These are phyloP conservation scores for Microcyclospora pomicola DNA, from an alignment of 2,329 filamentous ascomycete species.

Conservation along the genomic window DNA sequence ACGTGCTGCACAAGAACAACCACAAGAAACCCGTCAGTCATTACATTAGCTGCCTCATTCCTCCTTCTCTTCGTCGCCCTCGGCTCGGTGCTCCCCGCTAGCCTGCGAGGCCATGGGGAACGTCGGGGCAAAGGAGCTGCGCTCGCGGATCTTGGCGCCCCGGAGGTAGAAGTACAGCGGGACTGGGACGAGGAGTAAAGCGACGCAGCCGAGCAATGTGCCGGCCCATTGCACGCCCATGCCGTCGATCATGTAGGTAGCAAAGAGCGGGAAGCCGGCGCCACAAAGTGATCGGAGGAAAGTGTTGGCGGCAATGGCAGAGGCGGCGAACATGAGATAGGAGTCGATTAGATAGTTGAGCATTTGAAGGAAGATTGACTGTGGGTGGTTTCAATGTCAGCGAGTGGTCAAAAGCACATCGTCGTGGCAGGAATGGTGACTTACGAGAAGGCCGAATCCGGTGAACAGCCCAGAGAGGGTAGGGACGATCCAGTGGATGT, in stretches of 20 bases:
- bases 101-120: slow-evolving; percentile 6
- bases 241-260: slow-evolving; percentile 25
- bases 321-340: slow-evolving; percentile 40
- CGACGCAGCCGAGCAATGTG: slow-evolving; percentile 32
- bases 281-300: slow-evolving; percentile 39
- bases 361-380: slow-evolving; percentile 40
- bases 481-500: slow-evolving; percentile 26
- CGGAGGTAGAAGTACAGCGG: slow-evolving; percentile 31
- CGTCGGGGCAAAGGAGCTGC: slow-evolving; percentile 7
- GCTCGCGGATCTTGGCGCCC: slow-evolving; percentile 29
- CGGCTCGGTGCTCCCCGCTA: slow-evolving; percentile 1
- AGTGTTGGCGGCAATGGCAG: slow-evolving; percentile 42
- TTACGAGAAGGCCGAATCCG: slow-evolving; percentile 40
- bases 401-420: no score
- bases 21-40: no score
- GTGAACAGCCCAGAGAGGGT: slow-evolving; percentile 37
- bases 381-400: no score
- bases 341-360: slow-evolving; percentile 48
- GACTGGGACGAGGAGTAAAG: slow-evolving; percentile 29
- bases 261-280: slow-evolving; percentile 40
- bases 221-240: slow-evolving; percentile 37
- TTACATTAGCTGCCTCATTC: neutral
- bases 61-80: slow-evolving; percentile 5
- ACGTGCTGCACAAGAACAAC: no score
- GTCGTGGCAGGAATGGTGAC: no score